Evolutionary conservation across 1,139 yeast genomes (phyloP), one percentile per base, ranked within the genome.

Genomic region (Candida sp.): DNA sequence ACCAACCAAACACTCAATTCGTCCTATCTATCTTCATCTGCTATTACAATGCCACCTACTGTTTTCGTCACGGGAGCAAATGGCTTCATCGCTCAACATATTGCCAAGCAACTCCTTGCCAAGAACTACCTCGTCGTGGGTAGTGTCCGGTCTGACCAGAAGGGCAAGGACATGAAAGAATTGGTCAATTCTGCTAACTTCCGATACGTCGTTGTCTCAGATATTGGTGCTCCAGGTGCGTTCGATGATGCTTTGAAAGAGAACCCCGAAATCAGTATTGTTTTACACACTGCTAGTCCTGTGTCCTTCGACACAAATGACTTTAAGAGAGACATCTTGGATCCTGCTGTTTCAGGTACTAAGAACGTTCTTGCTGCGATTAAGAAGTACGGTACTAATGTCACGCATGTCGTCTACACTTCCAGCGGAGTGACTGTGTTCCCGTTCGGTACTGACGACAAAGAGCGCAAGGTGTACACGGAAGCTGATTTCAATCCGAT

Each of bases 401-500:
- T 70, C 46, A 56, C 61, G 33, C 57, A 58, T 23, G 66, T 71
- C 5, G 68, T 70, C 6, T 49, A 61, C 12, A 69, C 73, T 5
- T 67, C 75, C 1, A 69, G 75, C 1, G 59, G 49, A 44, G 71
- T 67, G 23, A 68, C 75, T 5, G 52, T 62, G 26, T 49, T 54
- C 12, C 49, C 49, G 12, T 46, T 39, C 32, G 50, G 44, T 26
- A 51, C 46, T 3, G 17, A 17, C 2, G 17, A 34, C 17, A 11
- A 27, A 26, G 17, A n/a, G 3, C 28, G 4, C 63, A 59, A 48
- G 51, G 48, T 17, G 3, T 46, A 40, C 11, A 61, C 57, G 47
- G 81, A 77, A 55, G 58, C 63, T 4, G 57, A 67, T 5, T 78
- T 82, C 80, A 74, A 73, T 56, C 65, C 66, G 35, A 68, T 72